These are phyloP conservation scores for Globisporangium orthogonon DNA, from an alignment of 352 stramenopile genomes.

Conservation along the genomic window DNA sequence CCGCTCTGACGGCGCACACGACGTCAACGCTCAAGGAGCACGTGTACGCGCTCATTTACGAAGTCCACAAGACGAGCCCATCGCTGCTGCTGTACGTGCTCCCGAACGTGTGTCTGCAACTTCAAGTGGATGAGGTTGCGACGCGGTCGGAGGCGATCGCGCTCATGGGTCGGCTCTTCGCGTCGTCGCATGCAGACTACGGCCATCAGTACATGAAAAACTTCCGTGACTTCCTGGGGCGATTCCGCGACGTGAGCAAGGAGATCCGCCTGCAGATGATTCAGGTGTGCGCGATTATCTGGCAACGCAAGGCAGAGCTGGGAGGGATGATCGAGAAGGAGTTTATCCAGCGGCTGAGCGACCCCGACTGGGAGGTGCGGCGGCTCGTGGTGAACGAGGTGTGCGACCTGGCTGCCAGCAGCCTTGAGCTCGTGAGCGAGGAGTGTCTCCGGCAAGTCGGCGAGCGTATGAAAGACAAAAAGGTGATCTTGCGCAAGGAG, in stretches of 20 bases:
- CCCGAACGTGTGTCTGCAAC: conserved; percentile 81
- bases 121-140: conserved; percentile 82
- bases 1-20: conserved; percentile 19
- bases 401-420: conserved; percentile 73
- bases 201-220: conserved; percentile 75
- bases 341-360: conserved; percentile 59
- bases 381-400: conserved; percentile 71
- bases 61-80: conserved; percentile 78
- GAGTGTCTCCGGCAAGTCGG: conserved; percentile 65
- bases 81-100: conserved; percentile 73
- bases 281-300: conserved; percentile 60
- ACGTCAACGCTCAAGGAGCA: conserved; percentile 70
- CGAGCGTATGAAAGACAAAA: conserved; percentile 88
- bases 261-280: conserved; percentile 86
- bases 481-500: conserved; percentile 70
- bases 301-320: conserved; percentile 62
- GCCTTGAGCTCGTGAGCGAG: conserved; percentile 58
- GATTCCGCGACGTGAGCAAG: conserved; percentile 84
- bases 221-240: conserved; percentile 79
- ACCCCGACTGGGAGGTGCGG: conserved; percentile 82
- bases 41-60: conserved; percentile 77
- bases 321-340: conserved; percentile 59
- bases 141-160: conserved; percentile 73
- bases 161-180: conserved; percentile 76
- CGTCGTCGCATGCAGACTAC: conserved; percentile 65